Evolutionary conservation across 768 basidiomycete genomes (phyloP).

Genomic region (Xerocomus spinulosus): DNA sequence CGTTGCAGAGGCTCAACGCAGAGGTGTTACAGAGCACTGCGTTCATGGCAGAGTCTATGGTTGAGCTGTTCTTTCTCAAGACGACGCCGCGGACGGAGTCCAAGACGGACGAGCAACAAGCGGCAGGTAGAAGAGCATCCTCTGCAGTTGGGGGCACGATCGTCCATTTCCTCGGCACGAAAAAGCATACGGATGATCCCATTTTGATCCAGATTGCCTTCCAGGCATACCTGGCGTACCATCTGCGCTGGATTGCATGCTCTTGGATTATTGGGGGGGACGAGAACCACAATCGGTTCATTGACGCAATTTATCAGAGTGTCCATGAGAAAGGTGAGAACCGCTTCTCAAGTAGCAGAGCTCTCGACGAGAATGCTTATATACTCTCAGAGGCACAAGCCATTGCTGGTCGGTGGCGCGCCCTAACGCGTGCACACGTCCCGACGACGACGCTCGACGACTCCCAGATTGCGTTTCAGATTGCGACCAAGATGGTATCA

Average conservation of each 20-base stretch:
- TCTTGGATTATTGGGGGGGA: slow-evolving; percentile 31
- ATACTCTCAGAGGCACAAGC: slow-evolving; percentile 38
- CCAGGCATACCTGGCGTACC: slow-evolving; percentile 27
- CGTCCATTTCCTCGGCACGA: slow-evolving; percentile 26
- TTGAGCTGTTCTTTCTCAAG: slow-evolving; percentile 37
- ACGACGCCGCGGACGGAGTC: neutral
- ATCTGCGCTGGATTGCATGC: slow-evolving; percentile 24
- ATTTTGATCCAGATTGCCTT: slow-evolving; percentile 36
- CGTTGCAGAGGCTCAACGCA: slow-evolving; percentile 44
- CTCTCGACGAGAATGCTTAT: neutral
- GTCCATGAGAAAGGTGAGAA: slow-evolving; percentile 35
- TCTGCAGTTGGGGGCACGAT: slow-evolving; percentile 18
- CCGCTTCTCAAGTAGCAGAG: neutral
- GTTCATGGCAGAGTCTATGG: slow-evolving; percentile 43
- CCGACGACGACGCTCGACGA: slow-evolving; percentile 23
- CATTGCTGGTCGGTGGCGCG: slow-evolving; percentile 42
- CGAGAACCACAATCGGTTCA: slow-evolving; percentile 18
- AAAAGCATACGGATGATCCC: slow-evolving; percentile 31
- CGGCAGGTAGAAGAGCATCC: slow-evolving; percentile 21
- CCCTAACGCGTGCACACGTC: slow-evolving; percentile 35
- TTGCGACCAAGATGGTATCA: slow-evolving; percentile 20
- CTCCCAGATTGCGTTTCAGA: slow-evolving; percentile 20
- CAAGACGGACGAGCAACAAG: slow-evolving; percentile 21
- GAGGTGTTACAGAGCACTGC: slow-evolving; percentile 47
- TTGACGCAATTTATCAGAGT: slow-evolving; percentile 30